phyloP scores from a whole-genome alignment of 257 asterid species.

The Rubia yunnanensis region DNA sequence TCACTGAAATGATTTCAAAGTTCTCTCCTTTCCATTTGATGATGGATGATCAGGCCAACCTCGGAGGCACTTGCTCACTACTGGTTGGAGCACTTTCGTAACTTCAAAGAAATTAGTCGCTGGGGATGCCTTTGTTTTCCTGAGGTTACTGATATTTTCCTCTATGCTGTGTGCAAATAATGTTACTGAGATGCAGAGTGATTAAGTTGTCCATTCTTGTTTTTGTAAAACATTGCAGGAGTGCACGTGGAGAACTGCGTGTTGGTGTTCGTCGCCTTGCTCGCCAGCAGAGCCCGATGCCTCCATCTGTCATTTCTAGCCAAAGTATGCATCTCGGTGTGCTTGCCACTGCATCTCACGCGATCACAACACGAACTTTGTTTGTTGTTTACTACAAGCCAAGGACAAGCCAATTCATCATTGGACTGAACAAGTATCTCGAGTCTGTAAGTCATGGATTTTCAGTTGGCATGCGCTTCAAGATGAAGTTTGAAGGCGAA shows the following conservation, averaged over 20 bases:
- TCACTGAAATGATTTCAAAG: background rate
- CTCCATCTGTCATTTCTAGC: conserved; percentile 49
- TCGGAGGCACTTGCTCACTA: conserved; percentile 53
- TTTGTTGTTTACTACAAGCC: conserved; percentile 48
- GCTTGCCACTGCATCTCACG: conserved; percentile 54
- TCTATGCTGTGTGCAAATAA: background rate
- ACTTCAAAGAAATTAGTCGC: conserved; percentile 45
- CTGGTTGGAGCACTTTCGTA: conserved; percentile 62
- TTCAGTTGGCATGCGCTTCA: conserved; percentile 47
- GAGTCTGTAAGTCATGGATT: conserved; percentile 30
- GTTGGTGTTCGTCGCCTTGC: conserved; percentile 43
- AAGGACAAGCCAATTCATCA: conserved; percentile 38
- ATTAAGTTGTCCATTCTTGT: background rate
- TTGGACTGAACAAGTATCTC: conserved; percentile 35
- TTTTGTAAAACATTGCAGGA: conserved; percentile 17
- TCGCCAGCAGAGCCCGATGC: conserved; percentile 37
- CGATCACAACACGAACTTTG: conserved; percentile 30
- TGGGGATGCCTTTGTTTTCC: conserved; percentile 47
- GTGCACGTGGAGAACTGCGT: conserved; percentile 35
- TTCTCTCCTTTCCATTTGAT: background rate
- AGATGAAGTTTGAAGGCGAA: conserved; percentile 47
- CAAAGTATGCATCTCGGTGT: conserved; percentile 57
- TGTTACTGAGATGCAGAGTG: too few relatives aligned
- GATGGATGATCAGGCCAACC: conserved; percentile 39
- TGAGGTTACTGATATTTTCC: conserved; percentile 22